These are phyloP conservation scores for Taiozyma sp. DNA, from an alignment of 1,139 yeast species.

Conservation along the genomic window DNA sequence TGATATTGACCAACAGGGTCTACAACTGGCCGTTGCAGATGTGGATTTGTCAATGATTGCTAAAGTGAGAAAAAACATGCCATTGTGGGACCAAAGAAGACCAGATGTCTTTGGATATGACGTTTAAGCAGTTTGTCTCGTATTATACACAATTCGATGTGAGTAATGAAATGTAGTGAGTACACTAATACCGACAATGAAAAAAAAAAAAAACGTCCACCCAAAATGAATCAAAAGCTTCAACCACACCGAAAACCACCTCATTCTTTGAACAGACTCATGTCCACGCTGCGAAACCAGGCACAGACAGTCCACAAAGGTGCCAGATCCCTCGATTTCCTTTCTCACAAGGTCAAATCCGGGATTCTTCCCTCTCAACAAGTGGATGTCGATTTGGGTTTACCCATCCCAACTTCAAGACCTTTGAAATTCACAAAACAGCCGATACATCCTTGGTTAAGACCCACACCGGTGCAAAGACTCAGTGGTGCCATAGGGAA, in stretches of 20 bases:
- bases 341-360: slow-evolving; percentile 6
- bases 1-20: slow-evolving; percentile 40
- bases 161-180: no score
- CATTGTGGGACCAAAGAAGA: slow-evolving; percentile 67
- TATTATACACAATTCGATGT: no score
- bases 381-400: not conserved
- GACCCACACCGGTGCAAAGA: not conserved
- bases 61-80: slow-evolving; percentile 62
- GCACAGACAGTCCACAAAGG: slow-evolving; percentile 9
- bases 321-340: slow-evolving; percentile 8
- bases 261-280: not conserved
- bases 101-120: slow-evolving; percentile 41
- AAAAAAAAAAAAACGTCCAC: not conserved
- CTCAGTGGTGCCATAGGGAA: not conserved
- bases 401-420: not conserved
- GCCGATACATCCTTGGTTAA: slow-evolving; percentile 4
- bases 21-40: slow-evolving; percentile 66
- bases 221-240: not conserved
- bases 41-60: slow-evolving; percentile 50
- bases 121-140: slow-evolving; percentile 4
- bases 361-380: not conserved
- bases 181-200: not conserved
- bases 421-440: not conserved
- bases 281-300: not conserved
- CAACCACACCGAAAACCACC: no score